Conservation (phyloP, 1,284 basidiomycete species). For the Leccinum pachyderme region DNA sequence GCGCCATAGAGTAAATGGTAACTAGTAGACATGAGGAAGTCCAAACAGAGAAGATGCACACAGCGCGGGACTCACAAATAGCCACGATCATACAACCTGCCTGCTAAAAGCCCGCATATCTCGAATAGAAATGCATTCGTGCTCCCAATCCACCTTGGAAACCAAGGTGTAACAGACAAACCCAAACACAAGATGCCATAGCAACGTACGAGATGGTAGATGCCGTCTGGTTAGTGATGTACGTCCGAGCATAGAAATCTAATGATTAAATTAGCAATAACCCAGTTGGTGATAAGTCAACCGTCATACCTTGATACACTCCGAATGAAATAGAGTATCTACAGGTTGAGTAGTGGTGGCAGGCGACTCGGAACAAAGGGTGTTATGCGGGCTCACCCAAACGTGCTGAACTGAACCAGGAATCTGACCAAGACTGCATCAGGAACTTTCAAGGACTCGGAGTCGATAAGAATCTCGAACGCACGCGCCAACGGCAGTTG, state of each 20-base stretch:
- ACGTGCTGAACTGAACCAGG: conserved; percentile 38
- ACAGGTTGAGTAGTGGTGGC: neutral
- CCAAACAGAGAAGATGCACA: neutral
- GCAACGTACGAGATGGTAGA: conserved; percentile 39
- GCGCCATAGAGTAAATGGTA: conserved; percentile 33
- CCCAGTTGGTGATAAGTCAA: neutral
- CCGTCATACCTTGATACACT: conserved; percentile 41
- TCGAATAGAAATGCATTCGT: conserved; percentile 44
- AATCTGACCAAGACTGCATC: conserved; percentile 16
- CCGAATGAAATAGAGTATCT: conserved; percentile 41
- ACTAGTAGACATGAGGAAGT: conserved; percentile 6
- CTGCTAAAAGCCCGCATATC: conserved; percentile 33
- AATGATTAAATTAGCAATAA: neutral
- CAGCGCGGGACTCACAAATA: conserved; percentile 31
- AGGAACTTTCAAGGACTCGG: neutral
- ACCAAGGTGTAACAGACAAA: neutral
- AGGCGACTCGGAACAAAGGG: neutral
- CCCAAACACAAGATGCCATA: neutral
- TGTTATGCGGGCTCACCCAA: conserved; percentile 30
- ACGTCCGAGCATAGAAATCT: conserved; percentile 39
- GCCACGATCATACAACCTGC: conserved; percentile 37
- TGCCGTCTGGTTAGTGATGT: conserved; percentile 34
- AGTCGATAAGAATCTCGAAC: no score
- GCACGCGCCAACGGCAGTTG: conserved; percentile 31
- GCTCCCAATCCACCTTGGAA: conserved; percentile 49